Base-by-base conservation (phyloP, 352 stramenopile species). In the Pythium sp. region DNA sequence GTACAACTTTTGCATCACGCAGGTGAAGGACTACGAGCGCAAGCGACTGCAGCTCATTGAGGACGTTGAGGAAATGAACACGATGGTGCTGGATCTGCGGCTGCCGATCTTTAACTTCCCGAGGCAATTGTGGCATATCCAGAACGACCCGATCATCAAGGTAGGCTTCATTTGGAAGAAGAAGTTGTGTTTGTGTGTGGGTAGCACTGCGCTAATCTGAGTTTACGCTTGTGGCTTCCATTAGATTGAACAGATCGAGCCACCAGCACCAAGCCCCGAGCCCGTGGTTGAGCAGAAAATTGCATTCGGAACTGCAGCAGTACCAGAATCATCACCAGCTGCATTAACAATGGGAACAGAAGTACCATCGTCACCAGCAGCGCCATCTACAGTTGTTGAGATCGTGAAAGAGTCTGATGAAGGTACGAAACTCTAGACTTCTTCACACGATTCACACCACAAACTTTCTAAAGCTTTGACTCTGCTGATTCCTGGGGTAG, bases 21-120 rank as follows among this genome's bases (percentile, higher is more conserved):
- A 80, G 14, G 74, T 82, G n/a, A 49, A 53, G 38, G 61, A 71
- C 12, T 72, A 62, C 47, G 63, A 80, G 43, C 56, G 62, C 20
- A 79, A 76, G 58, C 73, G 72, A 18, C 20, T 58, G 14, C 62
- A 54, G 47, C 55, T 74, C 2, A 76, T 72, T 7, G 71, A 72
- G 15, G 62, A 69, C 15, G 68, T 82, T 7, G 76, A 82, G 32
- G 22, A 64, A 20, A 68, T 82, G 36, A 82, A 82, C 51, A 34
- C 62, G 14, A 58, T 72, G 4, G 76, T 75, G 8, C 36, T 80
- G n/a, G 43, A 65, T 11, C 34, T 77, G 11, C 41, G 43, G 24
- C 58, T 82, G 5, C 76, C 76, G 26, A 72, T 80, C 24, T 82
- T 82, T 67, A 82, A 82, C 38, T 82, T 82, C 60, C 74, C 76